A percentile compares a stretch with the other conserved stretches of the same genome.
These are phyloP conservation scores for Ambrosia artemisiifolia DNA, from an alignment of 129 eudicot genomes.

Conservation along the genomic window DNA sequence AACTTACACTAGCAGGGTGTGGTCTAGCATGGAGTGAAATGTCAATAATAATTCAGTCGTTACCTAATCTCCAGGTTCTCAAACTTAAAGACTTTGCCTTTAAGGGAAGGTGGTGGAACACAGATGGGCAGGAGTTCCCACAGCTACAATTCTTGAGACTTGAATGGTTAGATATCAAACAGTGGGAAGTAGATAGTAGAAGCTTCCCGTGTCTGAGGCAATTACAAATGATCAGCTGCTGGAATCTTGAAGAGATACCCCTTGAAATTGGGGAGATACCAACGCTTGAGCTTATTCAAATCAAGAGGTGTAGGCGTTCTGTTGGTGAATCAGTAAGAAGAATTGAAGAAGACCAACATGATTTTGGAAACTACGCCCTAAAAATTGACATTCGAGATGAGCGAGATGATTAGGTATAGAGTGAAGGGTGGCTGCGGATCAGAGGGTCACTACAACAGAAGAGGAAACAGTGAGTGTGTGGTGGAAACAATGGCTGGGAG, in stretches of 20 bases:
- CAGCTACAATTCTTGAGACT: conserved; percentile 25
- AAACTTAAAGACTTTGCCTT: conserved; percentile 29
- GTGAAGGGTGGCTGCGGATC: no score
- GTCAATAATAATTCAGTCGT: conserved; percentile 19
- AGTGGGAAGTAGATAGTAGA: conserved; percentile 17
- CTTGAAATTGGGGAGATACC: conserved; percentile 21
- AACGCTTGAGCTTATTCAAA: conserved; percentile 25
- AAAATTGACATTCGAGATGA: not conserved
- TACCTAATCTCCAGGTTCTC: conserved; percentile 47
- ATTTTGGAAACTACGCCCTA: conserved; percentile 12
- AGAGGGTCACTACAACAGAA: no score
- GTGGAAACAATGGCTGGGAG: no score
- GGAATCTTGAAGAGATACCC: conserved; percentile 19
- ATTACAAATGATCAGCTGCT: conserved; percentile 16
- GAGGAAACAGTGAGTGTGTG: no score
- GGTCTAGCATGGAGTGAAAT: conserved; percentile 28
- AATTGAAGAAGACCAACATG: conserved; percentile 8
- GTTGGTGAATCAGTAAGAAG: not conserved
- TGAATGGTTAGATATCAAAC: not conserved
- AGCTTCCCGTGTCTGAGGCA: conserved; percentile 23
- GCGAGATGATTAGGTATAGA: no score
- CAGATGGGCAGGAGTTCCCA: conserved; percentile 11
- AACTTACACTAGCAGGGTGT: conserved; percentile 18
- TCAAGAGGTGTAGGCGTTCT: not conserved
- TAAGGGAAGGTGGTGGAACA: conserved; percentile 1